Percentiles rank a stretch among this genome's conserved stretches.
phyloP scores from a whole-genome alignment of 1,284 basidiomycete genomes.

The Termitomyces sp. region DNA sequence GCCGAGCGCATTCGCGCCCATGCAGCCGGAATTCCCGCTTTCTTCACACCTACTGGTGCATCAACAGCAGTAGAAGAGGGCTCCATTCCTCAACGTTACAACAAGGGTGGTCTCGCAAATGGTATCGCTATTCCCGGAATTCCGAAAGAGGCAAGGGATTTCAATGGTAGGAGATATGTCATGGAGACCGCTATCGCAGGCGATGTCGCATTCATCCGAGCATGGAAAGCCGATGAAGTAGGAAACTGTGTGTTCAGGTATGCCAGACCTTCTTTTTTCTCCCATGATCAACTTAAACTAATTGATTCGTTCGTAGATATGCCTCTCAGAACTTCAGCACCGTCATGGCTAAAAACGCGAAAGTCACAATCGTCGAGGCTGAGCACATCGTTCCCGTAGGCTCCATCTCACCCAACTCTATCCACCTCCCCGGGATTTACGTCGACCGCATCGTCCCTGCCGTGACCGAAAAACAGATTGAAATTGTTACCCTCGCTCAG shows the following conservation, averaged over 20 bases:
- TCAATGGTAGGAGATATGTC: conserved; percentile 81
- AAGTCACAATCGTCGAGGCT: conserved; percentile 90
- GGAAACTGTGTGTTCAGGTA: conserved; percentile 85
- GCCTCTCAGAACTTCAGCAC: conserved; percentile 86
- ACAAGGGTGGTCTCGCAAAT: conserved; percentile 57
- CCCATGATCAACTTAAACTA: background rate
- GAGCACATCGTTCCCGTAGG: conserved; percentile 91
- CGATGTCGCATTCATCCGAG: conserved; percentile 86
- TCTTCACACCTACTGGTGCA: conserved; percentile 95
- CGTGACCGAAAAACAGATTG: conserved; percentile 76
- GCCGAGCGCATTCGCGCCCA: conserved; percentile 89
- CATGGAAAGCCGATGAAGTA: conserved; percentile 93
- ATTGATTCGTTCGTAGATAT: conserved; percentile 45
- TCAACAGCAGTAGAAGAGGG: conserved; percentile 81
- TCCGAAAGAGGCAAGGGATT: conserved; percentile 75
- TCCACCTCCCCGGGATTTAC: conserved; percentile 85
- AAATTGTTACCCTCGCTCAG: conserved; percentile 67
- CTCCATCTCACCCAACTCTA: conserved; percentile 75
- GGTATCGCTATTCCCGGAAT: conserved; percentile 69
- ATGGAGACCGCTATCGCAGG: conserved; percentile 86
- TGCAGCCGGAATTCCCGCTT: conserved; percentile 92
- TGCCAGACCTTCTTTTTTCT: conserved; percentile 11
- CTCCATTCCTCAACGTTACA: conserved; percentile 71
- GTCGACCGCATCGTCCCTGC: conserved; percentile 84
- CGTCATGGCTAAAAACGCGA: conserved; percentile 87